Evolutionary conservation across 2,329 filamentous ascomycete species (phyloP), one percentile per base, ranked within the genome.

Genomic region (Trichoderma sp.): DNA sequence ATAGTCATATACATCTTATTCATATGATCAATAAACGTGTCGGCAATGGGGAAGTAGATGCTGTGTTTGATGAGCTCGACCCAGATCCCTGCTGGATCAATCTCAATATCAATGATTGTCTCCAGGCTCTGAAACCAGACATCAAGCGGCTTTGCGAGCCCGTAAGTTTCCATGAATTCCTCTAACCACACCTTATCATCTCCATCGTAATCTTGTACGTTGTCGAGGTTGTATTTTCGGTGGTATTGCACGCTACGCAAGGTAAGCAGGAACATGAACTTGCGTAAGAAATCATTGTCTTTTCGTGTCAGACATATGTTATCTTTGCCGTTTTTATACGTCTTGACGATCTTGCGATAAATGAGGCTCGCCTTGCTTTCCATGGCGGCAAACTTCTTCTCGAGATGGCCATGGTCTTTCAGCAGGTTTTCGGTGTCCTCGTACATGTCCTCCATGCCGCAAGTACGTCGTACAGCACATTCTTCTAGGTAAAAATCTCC

Each of bases 261-360:
- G 16, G 24, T 53, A 16, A 73, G 69, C 38, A 65, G 29, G 31
- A 73, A 73, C 14, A 73, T 45, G 29, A 62, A 73, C 6, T 73
- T 73, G 14, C 69, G 56, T 18, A 73, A 14, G 29, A 66, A 6
- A n/a, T 73, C 24, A 5, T 50, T 45, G 12, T 66, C 63, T 8
- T 14, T n/a, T 14, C 35, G 14, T 18, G 38, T 45, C 16, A 66
- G 18, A 8, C 38, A 50, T 21, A 66, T 66, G 5, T 11, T 18
- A 4, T 38, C 14, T 18, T 8, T 27, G 21, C 63, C 63, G 3
- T 29, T 14, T n/a, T 65, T 35, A 41, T 29, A 65, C 21, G 14
- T 21, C 21, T 27, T 45, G 7, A 29, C 9, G 6, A 65, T 65
- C 35, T 45, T 65, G 16, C 63, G 63, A 45, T 41, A 65, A 9